Evolutionary conservation across 2,329 filamentous ascomycete species (phyloP).

Genomic region (Helotiales sp.): DNA sequence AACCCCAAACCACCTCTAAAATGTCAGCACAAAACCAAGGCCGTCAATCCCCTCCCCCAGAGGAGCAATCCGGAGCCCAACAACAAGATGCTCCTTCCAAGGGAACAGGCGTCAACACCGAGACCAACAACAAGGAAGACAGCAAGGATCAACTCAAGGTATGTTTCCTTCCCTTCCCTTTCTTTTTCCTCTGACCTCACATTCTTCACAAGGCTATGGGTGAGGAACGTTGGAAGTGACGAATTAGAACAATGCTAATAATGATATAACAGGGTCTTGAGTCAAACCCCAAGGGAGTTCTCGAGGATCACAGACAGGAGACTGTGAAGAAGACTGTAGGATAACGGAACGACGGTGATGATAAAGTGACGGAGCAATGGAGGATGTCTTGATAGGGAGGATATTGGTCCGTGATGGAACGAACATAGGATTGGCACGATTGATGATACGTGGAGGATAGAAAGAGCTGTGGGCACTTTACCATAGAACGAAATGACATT

Average conservation of each 20-base stretch:
- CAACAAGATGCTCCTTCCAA: slow-evolving; percentile 56
- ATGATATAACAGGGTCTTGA: slow-evolving; percentile 44
- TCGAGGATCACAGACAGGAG: slow-evolving; percentile 60
- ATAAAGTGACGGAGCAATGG: no score
- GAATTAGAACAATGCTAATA: no score
- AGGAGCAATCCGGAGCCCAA: slow-evolving; percentile 66
- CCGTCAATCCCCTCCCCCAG: slow-evolving; percentile 76
- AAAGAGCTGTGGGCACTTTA: not conserved
- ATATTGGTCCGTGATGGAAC: no score
- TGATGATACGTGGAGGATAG: not conserved
- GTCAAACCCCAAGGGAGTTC: slow-evolving; percentile 65
- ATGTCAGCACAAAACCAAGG: slow-evolving; percentile 58
- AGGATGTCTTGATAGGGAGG: no score
- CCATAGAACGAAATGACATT: not conserved
- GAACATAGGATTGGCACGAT: no score
- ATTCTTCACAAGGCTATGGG: not conserved
- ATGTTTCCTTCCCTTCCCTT: slow-evolving; percentile 10
- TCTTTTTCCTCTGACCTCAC: not conserved
- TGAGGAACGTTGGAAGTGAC: no score
- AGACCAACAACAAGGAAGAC: slow-evolving; percentile 49
- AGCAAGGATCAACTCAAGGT: slow-evolving; percentile 53
- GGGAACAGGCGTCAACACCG: slow-evolving; percentile 58
- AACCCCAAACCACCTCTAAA: slow-evolving; percentile 19
- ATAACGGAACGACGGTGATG: not conserved
- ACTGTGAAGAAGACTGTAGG: slow-evolving; percentile 41